Conservation (phyloP, 192 early-diverging fungal species). For the Linnemannia hyalina region DNA sequence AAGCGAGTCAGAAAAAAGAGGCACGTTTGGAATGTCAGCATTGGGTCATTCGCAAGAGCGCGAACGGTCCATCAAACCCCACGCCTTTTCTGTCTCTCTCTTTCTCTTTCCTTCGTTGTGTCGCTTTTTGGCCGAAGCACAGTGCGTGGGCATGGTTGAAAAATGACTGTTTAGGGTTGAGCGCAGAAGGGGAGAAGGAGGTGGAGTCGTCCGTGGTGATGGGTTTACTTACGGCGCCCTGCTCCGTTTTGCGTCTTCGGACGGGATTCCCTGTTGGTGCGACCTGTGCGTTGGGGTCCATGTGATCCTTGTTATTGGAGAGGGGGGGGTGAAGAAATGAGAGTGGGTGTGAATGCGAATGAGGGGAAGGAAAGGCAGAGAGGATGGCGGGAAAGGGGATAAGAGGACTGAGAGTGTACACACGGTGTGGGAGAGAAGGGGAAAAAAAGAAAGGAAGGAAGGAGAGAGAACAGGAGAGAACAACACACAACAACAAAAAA, state of each 20-base stretch:
- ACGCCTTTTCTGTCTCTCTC: not conserved
- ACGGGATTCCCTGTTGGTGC: not conserved
- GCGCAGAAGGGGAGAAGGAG: not conserved
- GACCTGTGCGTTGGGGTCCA: conserved; percentile 7
- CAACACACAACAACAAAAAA: not conserved
- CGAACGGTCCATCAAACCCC: not conserved
- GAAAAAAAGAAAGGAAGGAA: not conserved
- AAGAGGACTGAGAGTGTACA: not conserved
- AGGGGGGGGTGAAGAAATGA: not conserved
- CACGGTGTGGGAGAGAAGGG: not conserved
- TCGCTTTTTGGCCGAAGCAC: not conserved
- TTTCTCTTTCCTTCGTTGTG: not conserved
- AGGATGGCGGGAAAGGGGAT: not conserved
- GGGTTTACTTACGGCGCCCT: conserved; percentile 24
- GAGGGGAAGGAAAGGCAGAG: not conserved
- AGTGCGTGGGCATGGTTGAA: not conserved
- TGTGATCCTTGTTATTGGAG: not conserved
- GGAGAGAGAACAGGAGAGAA: not conserved
- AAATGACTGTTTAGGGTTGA: not conserved
- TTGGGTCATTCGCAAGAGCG: not conserved
- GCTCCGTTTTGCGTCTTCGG: conserved; percentile 29
- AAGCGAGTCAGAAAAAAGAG: not conserved
- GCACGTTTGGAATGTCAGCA: not conserved
- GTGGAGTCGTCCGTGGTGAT: not conserved
- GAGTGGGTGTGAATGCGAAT: not conserved